phyloP scores from a whole-genome alignment of 1,139 yeast species.

The Sugiyamaella xylanicola region DNA sequence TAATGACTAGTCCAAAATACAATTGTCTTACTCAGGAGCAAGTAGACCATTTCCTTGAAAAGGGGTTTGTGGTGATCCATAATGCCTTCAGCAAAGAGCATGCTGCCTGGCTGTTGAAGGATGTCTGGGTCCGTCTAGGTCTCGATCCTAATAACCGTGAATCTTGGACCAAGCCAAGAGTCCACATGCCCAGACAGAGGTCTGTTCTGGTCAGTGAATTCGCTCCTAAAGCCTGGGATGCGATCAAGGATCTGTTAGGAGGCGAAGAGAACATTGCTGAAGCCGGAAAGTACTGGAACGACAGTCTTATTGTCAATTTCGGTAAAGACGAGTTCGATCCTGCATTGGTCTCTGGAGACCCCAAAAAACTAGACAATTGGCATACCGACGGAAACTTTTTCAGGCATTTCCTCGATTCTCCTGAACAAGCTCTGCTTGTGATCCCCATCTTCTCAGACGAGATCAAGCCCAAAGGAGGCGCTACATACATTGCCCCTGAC shows the following conservation, averaged over 20 bases:
- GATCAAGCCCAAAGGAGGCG: slow-evolving; percentile 22
- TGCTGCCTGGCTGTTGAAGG: slow-evolving; percentile 20
- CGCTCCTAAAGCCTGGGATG: slow-evolving; percentile 26
- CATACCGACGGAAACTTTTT: slow-evolving; percentile 26
- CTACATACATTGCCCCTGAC: slow-evolving; percentile 22
- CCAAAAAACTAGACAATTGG: slow-evolving; percentile 23
- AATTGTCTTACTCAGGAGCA: slow-evolving; percentile 16
- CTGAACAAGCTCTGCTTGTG: slow-evolving; percentile 25
- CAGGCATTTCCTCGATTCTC: slow-evolving; percentile 24
- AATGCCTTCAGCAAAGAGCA: slow-evolving; percentile 18
- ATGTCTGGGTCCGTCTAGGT: slow-evolving; percentile 23
- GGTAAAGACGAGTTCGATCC: slow-evolving; percentile 21
- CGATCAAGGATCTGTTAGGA: slow-evolving; percentile 22
- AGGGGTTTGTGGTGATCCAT: slow-evolving; percentile 19
- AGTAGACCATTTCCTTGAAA: slow-evolving; percentile 20
- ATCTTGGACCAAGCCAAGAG: slow-evolving; percentile 17
- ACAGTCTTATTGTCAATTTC: slow-evolving; percentile 22
- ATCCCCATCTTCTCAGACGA: slow-evolving; percentile 25
- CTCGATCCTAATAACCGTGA: slow-evolving; percentile 20
- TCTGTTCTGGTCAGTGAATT: slow-evolving; percentile 20
- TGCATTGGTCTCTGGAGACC: slow-evolving; percentile 17
- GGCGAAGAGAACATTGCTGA: slow-evolving; percentile 21
- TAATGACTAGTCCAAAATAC: slow-evolving; percentile 5
- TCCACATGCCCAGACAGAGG: slow-evolving; percentile 21
- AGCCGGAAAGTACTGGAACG: slow-evolving; percentile 22